Conservation (phyloP, 2,329 filamentous ascomycete species). For the Hypomyces perniciosus region DNA sequence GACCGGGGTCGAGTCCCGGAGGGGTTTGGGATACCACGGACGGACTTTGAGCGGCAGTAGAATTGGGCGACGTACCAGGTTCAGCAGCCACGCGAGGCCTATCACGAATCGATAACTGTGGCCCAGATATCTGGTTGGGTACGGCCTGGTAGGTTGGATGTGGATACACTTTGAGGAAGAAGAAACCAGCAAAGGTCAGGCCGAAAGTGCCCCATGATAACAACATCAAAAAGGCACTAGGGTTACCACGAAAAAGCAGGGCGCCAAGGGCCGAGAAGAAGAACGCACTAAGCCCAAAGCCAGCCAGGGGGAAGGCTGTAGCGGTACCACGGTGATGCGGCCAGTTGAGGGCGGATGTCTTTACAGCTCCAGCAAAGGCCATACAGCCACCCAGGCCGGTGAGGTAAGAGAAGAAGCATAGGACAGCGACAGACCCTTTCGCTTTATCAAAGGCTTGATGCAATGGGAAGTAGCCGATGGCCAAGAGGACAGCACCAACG, state of each 20-base stretch:
- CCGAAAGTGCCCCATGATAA: constrained; percentile 73
- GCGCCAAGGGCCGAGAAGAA: constrained; percentile 83
- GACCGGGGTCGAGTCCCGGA: constrained; percentile 3
- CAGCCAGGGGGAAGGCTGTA: constrained; percentile 86
- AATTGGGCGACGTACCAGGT: constrained; percentile 11
- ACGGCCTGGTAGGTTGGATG: constrained; percentile 51
- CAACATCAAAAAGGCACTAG: constrained; percentile 72
- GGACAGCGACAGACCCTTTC: constrained; percentile 47
- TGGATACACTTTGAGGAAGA: constrained; percentile 73
- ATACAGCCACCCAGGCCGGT: constrained; percentile 85
- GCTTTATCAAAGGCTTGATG: constrained; percentile 71
- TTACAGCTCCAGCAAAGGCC: constrained; percentile 84
- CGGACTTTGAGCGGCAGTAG: neutral
- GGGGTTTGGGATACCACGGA: constrained; percentile 1
- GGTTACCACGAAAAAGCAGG: constrained; percentile 75
- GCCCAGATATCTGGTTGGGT: constrained; percentile 27
- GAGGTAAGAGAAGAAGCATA: constrained; percentile 81
- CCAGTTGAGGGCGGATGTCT: constrained; percentile 84
- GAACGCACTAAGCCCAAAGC: constrained; percentile 91
- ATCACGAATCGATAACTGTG: neutral
- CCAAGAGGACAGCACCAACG: constrained; percentile 66
- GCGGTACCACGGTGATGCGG: constrained; percentile 86
- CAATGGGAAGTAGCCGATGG: constrained; percentile 78
- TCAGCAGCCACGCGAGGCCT: constrained; percentile 4
- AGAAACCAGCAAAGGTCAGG: constrained; percentile 70